Conservation (phyloP, 1,139 yeast genomes). For the Candida sp. region DNA sequence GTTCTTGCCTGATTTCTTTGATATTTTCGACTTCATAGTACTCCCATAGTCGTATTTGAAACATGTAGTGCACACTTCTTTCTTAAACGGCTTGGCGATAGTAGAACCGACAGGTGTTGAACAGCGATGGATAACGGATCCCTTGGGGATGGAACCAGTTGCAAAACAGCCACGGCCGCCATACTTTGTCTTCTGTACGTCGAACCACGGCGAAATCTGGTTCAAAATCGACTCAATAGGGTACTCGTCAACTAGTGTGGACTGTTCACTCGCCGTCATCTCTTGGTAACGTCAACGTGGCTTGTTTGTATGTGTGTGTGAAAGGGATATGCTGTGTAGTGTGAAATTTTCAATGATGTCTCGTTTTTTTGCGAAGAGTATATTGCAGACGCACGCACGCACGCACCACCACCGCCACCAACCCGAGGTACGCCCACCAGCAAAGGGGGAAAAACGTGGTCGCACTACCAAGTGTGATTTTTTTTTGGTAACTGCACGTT, state of each 20-base stretch:
- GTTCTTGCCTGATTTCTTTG: slow-evolving; percentile 57
- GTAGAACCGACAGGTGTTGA: slow-evolving; percentile 50
- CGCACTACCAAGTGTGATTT: background rate
- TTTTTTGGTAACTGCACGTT: too few species aligned
- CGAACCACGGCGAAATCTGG: slow-evolving; percentile 33
- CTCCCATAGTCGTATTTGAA: slow-evolving; percentile 54
- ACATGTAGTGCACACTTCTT: slow-evolving; percentile 68
- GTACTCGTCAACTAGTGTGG: slow-evolving; percentile 11
- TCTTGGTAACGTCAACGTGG: background rate
- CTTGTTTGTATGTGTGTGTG: background rate
- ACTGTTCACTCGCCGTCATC: slow-evolving; percentile 8
- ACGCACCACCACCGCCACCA: too few species aligned
- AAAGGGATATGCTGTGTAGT: background rate
- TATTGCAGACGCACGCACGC: background rate
- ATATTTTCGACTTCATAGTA: slow-evolving; percentile 43
- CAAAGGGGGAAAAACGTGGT: background rate
- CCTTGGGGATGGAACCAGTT: slow-evolving; percentile 35
- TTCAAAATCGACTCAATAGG: slow-evolving; percentile 9
- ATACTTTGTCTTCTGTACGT: slow-evolving; percentile 45
- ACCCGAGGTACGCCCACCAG: background rate
- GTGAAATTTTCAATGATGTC: background rate
- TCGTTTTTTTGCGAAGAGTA: slow-evolving; percentile 1
- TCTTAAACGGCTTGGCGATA: slow-evolving; percentile 57
- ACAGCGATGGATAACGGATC: slow-evolving; percentile 45
- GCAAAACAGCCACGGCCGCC: slow-evolving; percentile 78